Evolutionary conservation across 2,329 filamentous ascomycete species (phyloP).

Genomic region (Phaeosphaeriaceae sp.): DNA sequence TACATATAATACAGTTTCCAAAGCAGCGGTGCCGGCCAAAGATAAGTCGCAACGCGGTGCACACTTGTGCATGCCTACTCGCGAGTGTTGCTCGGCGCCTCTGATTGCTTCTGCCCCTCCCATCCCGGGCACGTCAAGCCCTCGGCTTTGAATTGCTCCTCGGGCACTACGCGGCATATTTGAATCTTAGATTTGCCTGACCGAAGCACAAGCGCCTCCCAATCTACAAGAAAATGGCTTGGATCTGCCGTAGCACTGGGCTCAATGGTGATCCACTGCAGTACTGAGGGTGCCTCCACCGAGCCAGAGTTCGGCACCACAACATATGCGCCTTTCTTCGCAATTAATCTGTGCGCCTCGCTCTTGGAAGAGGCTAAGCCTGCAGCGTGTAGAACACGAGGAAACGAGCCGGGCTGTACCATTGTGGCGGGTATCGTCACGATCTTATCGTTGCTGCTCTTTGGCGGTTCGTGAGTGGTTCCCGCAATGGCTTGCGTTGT

Average conservation of each 20-base stretch:
- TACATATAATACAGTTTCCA: background rate
- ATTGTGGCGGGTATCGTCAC: constrained; percentile 67
- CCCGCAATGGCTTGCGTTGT: constrained; percentile 14
- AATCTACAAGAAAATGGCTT: constrained; percentile 65
- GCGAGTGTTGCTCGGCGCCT: background rate
- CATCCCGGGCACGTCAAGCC: background rate
- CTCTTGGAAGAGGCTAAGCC: constrained; percentile 64
- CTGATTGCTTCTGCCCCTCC: background rate
- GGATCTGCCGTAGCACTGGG: constrained; percentile 65
- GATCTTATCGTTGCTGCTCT: constrained; percentile 61
- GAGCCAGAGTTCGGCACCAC: constrained; percentile 52
- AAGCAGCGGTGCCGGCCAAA: background rate
- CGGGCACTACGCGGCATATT: constrained; percentile 56
- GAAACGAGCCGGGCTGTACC: constrained; percentile 62
- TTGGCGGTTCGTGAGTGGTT: constrained; percentile 19
- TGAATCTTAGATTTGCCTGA: constrained; percentile 1
- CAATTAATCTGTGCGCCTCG: constrained; percentile 67
- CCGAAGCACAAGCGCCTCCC: constrained; percentile 50
- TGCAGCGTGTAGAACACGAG: constrained; percentile 65
- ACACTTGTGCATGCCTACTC: background rate
- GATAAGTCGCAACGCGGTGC: background rate
- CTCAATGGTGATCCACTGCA: constrained; percentile 70
- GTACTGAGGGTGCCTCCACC: constrained; percentile 48
- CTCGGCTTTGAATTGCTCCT: constrained; percentile 56
- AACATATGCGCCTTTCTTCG: constrained; percentile 66